Evolutionary conservation across 139 green algal genomes (phyloP).

Genomic region (Chlorella ohadii): DNA sequence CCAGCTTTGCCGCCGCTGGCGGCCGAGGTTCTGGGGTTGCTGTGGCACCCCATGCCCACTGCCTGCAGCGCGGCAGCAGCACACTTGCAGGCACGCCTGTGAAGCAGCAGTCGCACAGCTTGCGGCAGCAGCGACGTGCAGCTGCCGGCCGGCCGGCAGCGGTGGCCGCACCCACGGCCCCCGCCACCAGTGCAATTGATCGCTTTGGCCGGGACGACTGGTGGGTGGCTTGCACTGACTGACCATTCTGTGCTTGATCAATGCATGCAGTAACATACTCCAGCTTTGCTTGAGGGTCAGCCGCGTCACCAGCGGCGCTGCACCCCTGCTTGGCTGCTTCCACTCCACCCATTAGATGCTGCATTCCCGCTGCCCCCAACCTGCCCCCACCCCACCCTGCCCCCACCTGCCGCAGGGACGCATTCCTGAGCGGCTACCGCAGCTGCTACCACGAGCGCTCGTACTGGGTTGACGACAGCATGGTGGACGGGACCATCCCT

Average conservation of each 20-base stretch:
- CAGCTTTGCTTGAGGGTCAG: no score
- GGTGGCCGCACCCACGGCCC: not conserved
- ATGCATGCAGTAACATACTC: no score
- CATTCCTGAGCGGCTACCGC: conserved; percentile 27
- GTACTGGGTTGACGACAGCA: conserved; percentile 17
- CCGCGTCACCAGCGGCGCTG: no score
- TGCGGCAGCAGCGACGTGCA: not conserved
- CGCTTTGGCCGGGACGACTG: conserved; percentile 1
- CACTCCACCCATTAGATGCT: no score
- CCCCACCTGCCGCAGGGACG: not conserved
- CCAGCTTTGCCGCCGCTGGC: not conserved
- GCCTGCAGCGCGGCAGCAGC: not conserved
- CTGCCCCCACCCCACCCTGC: no score
- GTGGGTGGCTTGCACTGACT: not conserved
- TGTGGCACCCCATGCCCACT: no score
- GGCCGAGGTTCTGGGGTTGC: not conserved
- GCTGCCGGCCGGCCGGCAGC: not conserved
- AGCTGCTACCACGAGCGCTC: conserved; percentile 21
- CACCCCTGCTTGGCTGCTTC: no score
- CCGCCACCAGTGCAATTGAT: no score
- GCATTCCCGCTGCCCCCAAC: no score
- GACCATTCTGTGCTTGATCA: no score
- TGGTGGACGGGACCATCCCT: conserved; percentile 46
- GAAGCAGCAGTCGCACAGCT: not conserved
- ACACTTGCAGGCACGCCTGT: not conserved